A percentile compares a stretch with the other conserved stretches of the same genome.
Evolutionary conservation across 2,329 filamentous ascomycete species (phyloP).

Genomic region (Fusarium sp.): DNA sequence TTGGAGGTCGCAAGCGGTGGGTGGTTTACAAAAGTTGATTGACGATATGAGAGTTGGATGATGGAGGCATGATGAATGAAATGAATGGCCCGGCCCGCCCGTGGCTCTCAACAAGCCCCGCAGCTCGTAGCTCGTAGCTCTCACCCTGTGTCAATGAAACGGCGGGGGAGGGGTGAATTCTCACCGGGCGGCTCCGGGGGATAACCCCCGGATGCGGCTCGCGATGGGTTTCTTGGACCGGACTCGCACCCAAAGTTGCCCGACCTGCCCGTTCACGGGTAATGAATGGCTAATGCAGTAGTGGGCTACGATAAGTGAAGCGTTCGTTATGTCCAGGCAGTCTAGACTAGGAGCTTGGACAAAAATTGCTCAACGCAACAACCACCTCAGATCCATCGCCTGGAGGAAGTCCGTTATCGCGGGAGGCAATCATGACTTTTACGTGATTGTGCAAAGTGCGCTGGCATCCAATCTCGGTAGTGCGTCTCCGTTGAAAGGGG

Average conservation of each 20-base stretch:
- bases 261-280: constrained; percentile 7
- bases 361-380: background rate
- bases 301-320: constrained; percentile 16
- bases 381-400: background rate
- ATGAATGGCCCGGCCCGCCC: constrained; percentile 37
- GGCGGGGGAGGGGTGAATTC: constrained; percentile 36
- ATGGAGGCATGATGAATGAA: constrained; percentile 30
- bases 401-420: background rate
- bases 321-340: constrained; percentile 9
- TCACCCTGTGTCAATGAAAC: constrained; percentile 19
- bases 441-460: constrained; percentile 15
- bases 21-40: constrained; percentile 32
- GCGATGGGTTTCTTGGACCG: constrained; percentile 13
- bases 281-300: constrained; percentile 17
- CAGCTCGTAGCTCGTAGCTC: background rate
- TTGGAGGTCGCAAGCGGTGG: constrained; percentile 45
- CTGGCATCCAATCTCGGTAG: constrained; percentile 25
- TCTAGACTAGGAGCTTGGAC: constrained; percentile 8
- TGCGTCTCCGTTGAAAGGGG: constrained; percentile 31
- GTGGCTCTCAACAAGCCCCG: constrained; percentile 3
- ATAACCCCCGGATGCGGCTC: constrained; percentile 36
- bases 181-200: constrained; percentile 34
- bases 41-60: constrained; percentile 12
- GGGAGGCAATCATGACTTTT: constrained; percentile 23
- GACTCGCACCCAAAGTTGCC: constrained; percentile 11